Conservation (phyloP, 2,329 filamentous ascomycete species). For the Verticillium zaregamsianum region DNA sequence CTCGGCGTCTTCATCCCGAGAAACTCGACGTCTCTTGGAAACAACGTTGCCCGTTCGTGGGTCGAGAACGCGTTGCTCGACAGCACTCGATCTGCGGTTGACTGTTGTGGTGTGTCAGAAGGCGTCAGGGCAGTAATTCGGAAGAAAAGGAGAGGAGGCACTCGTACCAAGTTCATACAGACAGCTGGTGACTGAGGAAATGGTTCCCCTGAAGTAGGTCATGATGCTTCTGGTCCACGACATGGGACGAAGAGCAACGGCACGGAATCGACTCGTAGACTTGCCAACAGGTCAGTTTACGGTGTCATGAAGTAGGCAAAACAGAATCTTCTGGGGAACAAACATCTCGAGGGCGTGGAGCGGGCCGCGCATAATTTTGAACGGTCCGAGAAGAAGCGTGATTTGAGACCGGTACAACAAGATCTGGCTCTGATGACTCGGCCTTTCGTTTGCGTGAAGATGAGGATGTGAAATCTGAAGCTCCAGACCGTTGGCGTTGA, state of each 20-base stretch:
- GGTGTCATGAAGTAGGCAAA: not conserved
- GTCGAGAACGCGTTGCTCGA: slow-evolving; percentile 5
- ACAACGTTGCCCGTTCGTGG: slow-evolving; percentile 1
- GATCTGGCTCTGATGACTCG: not conserved
- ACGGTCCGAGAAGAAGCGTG: not conserved
- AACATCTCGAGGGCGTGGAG: not conserved
- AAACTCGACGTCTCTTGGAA: slow-evolving; percentile 4
- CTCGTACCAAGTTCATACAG: not conserved
- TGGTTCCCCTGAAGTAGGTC: not conserved
- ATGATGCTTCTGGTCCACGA: not conserved
- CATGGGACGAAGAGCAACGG: not conserved
- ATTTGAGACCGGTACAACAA: not conserved
- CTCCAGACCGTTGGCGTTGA: not conserved
- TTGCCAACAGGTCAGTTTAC: not conserved
- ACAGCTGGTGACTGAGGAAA: not conserved
- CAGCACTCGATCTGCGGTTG: not conserved
- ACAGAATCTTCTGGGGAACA: not conserved
- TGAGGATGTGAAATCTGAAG: not conserved
- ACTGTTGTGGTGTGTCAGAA: not conserved
- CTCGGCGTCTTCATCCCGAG: slow-evolving; percentile 6
- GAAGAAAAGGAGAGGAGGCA: not conserved
- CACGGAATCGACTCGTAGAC: not conserved
- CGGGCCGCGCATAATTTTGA: not conserved
- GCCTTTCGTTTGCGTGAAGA: not conserved
- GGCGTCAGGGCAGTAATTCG: not conserved